These are phyloP conservation scores for Pyropia yezoensis DNA, from an alignment of 23 red algal species.

Conservation along the genomic window DNA sequence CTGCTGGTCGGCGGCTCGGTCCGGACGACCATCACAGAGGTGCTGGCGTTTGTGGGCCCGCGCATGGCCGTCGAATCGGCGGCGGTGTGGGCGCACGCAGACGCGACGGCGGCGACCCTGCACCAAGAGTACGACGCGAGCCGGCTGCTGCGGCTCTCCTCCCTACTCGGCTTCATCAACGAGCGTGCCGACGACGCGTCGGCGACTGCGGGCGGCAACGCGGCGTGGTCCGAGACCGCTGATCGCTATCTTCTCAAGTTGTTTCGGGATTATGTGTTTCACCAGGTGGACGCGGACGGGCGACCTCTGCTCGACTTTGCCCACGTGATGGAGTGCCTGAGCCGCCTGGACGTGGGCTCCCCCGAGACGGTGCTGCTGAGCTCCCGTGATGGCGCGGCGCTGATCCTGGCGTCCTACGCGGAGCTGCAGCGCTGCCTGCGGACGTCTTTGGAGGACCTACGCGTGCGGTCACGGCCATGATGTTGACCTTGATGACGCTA, in stretches of 20 bases:
- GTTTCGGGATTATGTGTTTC: conserved; percentile 82
- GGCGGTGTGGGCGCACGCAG: conserved; percentile 49
- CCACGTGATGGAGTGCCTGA: conserved; percentile 63
- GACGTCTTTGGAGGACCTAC: conserved; percentile 41
- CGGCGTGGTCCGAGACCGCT: conserved; percentile 69
- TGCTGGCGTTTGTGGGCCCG: conserved; percentile 44
- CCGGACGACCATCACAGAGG: conserved; percentile 16
- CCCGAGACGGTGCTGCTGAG: conserved; percentile 59
- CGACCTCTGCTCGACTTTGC: conserved; percentile 57
- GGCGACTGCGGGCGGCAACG: conserved; percentile 22
- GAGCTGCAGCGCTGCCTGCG: conserved; percentile 60
- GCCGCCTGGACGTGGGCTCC: conserved; percentile 51
- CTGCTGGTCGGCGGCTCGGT: conserved; percentile 10
- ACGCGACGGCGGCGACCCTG: conserved; percentile 29
- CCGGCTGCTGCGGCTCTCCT: conserved; percentile 35
- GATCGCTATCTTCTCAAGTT: conserved; percentile 73
- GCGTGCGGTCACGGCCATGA: neutral
- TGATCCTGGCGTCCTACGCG: conserved; percentile 55
- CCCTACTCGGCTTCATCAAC: conserved; percentile 55
- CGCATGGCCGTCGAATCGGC: conserved; percentile 41
- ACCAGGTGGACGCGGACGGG: conserved; percentile 47
- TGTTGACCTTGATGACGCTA: no score
- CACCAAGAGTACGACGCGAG: conserved; percentile 45
- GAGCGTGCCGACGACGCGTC: conserved; percentile 36
- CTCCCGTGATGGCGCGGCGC: conserved; percentile 47